Evolutionary conservation across 2,329 filamentous ascomycete genomes (phyloP), one percentile per base, ranked within the genome.

Genomic region (Arthrobotrys musiformis): DNA sequence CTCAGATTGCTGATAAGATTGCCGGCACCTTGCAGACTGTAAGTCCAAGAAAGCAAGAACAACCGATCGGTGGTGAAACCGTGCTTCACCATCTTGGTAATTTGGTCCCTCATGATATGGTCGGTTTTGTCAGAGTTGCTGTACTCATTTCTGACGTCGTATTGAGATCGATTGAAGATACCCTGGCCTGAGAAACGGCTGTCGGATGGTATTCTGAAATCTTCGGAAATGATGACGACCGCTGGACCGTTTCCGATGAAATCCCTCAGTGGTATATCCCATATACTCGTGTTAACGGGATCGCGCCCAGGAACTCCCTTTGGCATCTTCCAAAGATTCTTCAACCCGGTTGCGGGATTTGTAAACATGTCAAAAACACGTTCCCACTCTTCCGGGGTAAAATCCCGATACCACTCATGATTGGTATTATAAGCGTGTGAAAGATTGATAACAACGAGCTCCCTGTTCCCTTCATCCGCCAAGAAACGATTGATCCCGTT

Each of bases 391-490:
- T 80, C 79, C 17, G 83, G 79, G 6, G 80, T 81, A 68, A 86
- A 84, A 67, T 83, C 80, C 35, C 80, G 81, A 76, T 83, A 84
- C 28, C 82, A 79, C 54, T 83, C 80, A 24, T 58, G 33, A 48
- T 66, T 52, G 30, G 46, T 52, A 30, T 66, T 66, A 19, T 82
- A 83, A 2, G 84, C 85, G 50, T 86, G 86, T 15, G 83, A 83
- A n/a, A 87, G 80, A 35, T 85, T 83, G 63, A 87, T 82, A 70
- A 87, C 84, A 62, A 87, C 81, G 61, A 87, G 81, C 76, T 87
- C 86, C 22, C 37, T 52, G 46, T 66, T 66, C 9, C 84, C 79
- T 78, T 85, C 84, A 19, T 85, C 81, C 4, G 81, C 73, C 0
- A 85, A 86, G 78, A 87, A 87, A 19, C 79, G 80, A 79, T 86